Base-by-base conservation (phyloP, 345 rosid species). In the Mallotus nudiflorus region DNA sequence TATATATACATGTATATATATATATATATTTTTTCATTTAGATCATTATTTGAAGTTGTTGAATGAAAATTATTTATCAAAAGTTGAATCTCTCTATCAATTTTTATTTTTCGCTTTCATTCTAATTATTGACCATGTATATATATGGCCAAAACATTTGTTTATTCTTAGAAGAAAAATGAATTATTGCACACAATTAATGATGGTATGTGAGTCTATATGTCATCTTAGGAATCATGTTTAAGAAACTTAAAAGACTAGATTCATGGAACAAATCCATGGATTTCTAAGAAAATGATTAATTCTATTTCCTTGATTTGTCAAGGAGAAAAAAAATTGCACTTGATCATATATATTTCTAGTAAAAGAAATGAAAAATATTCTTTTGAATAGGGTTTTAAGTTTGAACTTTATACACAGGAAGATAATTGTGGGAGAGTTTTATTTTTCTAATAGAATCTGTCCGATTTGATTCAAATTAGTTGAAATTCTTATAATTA, bases 221-320 rank as follows among this genome's bases (percentile, higher is more conserved):
- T 53, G 66, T 69, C 81, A 24, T 18, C 31, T 6, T n/a, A n/a
- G 6, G 70, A 55, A 52, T 71, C 70, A 50, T 65, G 59, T 58
- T 65, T 27, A 67, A 71, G 71, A 64, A 77, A 71, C 35, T 20
- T 53, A 57, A 33, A 6, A 33, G 37, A 33, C 37, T 2, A 33
- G 6, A 33, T 33, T 33, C 22, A 20, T 20, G 58, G 28, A 53
- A n/a, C n/a, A n/a, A n/a, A n/a, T n/a, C n/a, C n/a, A n/a, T n/a
- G n/a, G n/a, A n/a, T n/a, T n/a, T n/a, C n/a, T n/a, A n/a, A n/a
- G n/a, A n/a, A n/a, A n/a, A n/a, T n/a, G n/a, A n/a, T n/a, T n/a
- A n/a, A n/a, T n/a, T n/a, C n/a, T n/a, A n/a, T n/a, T n/a, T n/a
- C n/a, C n/a, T n/a, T n/a, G n/a, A n/a, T n/a, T n/a, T n/a, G n/a